Percentiles rank a stretch among this genome's conserved stretches.
Evolutionary conservation across 164 flowering plant genomes (phyloP).

Genomic region (Liriodendron chinense): DNA sequence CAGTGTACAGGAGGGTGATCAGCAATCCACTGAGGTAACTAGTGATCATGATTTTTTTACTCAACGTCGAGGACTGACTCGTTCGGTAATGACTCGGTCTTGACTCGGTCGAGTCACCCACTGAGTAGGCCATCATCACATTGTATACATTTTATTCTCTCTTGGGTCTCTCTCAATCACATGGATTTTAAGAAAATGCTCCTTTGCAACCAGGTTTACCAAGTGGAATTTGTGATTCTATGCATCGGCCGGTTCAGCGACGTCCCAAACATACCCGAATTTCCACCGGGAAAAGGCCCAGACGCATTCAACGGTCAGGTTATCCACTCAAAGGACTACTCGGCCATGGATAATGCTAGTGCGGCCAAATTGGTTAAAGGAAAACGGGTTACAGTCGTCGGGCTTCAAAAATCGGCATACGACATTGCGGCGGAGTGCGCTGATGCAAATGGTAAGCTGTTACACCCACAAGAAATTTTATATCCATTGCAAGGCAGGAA

Average conservation of each 20-base stretch:
- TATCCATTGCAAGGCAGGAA: neutral
- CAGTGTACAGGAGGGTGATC: conserved; percentile 24
- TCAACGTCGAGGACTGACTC: too few species aligned
- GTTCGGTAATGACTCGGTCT: too few species aligned
- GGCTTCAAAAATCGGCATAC: conserved; percentile 52
- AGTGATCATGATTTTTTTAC: neutral
- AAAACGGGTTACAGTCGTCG: conserved; percentile 44
- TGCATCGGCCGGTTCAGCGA: conserved; percentile 53
- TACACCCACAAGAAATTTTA: neutral
- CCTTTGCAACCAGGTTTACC: conserved; percentile 17
- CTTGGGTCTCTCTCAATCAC: too few species aligned
- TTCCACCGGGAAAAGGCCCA: conserved; percentile 41
- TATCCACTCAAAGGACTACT: conserved; percentile 61
- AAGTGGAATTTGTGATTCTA: conserved; percentile 44
- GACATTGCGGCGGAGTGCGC: conserved; percentile 50
- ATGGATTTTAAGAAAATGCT: neutral
- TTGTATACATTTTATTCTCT: too few species aligned
- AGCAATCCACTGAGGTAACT: conserved; percentile 22
- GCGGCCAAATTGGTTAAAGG: conserved; percentile 36
- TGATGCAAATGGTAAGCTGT: conserved; percentile 29
- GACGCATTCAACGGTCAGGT: conserved; percentile 48
- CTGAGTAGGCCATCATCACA: too few species aligned
- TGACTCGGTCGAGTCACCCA: too few species aligned
- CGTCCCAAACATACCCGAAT: conserved; percentile 49
- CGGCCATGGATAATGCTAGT: conserved; percentile 37